Conservation (phyloP, 768 basidiomycete species). For the Lentinula edodes region DNA sequence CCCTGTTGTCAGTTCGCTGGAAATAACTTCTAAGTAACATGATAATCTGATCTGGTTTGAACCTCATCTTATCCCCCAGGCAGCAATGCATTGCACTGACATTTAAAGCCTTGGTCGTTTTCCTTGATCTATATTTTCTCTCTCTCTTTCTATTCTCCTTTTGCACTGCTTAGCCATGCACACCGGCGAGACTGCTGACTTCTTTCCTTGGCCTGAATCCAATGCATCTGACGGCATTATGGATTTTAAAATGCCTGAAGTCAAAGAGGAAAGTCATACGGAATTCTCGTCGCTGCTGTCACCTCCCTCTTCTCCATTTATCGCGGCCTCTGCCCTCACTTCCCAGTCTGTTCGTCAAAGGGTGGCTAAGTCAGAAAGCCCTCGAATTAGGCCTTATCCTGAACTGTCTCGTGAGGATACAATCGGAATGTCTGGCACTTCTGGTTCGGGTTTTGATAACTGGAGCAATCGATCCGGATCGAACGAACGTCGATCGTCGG, state of each 20-base stretch:
- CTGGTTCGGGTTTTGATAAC: conserved; percentile 12
- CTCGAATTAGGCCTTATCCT: conserved; percentile 33
- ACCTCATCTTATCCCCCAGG: conserved; percentile 22
- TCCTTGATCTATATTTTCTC: no score
- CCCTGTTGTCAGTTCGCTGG: conserved; percentile 21
- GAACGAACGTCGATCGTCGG: conserved; percentile 32
- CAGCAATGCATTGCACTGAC: conserved; percentile 13
- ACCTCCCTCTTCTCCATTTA: conserved; percentile 22
- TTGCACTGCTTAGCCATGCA: conserved; percentile 43
- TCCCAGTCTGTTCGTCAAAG: conserved; percentile 22
- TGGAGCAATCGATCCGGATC: conserved; percentile 9
- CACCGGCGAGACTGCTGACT: conserved; percentile 20
- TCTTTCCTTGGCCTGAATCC: conserved; percentile 27
- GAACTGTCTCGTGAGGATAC: conserved; percentile 25
- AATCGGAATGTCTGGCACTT: conserved; percentile 29
- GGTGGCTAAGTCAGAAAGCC: conserved; percentile 25
- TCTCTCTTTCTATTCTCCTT: conserved; percentile 14
- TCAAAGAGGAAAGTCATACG: conserved; percentile 28
- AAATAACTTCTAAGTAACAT: conserved; percentile 17
- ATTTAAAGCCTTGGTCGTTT: conserved; percentile 13
- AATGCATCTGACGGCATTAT: conserved; percentile 17
- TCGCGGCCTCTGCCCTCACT: conserved; percentile 20
- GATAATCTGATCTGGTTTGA: conserved; percentile 12
- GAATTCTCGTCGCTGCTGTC: conserved; percentile 28
- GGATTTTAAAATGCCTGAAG: conserved; percentile 37